Conservation (phyloP, 139 green algal species). For the Edaphochlamys debaryana region DNA sequence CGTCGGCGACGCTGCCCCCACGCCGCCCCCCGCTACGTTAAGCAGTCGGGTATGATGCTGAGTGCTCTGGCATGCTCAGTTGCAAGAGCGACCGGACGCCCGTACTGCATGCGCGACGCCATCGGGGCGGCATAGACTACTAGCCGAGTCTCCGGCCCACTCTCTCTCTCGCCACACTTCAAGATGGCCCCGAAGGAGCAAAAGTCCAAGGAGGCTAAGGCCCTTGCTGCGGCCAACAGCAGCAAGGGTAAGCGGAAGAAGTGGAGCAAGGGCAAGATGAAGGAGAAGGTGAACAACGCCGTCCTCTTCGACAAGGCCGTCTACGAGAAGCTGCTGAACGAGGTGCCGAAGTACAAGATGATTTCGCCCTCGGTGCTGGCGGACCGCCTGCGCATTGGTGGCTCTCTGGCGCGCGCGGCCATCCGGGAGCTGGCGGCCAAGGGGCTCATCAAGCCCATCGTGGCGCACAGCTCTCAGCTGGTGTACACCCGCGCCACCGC, state of each 20-base stretch:
- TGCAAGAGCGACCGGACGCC: too few species aligned
- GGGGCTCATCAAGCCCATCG: conserved; percentile 90
- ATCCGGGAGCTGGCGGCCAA: conserved; percentile 88
- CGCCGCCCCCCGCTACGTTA: too few species aligned
- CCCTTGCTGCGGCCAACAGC: conserved; percentile 85
- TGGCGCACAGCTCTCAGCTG: conserved; percentile 82
- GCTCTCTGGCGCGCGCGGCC: conserved; percentile 90
- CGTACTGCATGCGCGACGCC: too few species aligned
- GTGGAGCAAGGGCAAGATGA: conserved; percentile 97
- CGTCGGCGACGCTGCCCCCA: too few species aligned
- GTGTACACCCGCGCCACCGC: conserved; percentile 95
- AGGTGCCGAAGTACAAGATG: conserved; percentile 99
- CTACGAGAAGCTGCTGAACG: conserved; percentile 96
- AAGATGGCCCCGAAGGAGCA: conserved; percentile 62
- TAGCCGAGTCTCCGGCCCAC: not conserved
- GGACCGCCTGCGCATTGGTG: conserved; percentile 78
- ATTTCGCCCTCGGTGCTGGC: conserved; percentile 92
- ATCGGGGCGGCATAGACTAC: too few species aligned
- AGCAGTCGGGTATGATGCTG: too few species aligned
- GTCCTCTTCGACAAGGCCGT: conserved; percentile 97
- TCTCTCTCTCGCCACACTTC: conserved; percentile 5
- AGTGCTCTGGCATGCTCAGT: too few species aligned
- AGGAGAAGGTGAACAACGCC: conserved; percentile 99
- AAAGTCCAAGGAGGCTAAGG: conserved; percentile 90
- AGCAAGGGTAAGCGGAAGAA: conserved; percentile 92